These are phyloP conservation scores for Kentomonas sorsogonicus DNA, from an alignment of 208 protist genomes.

Conservation along the genomic window DNA sequence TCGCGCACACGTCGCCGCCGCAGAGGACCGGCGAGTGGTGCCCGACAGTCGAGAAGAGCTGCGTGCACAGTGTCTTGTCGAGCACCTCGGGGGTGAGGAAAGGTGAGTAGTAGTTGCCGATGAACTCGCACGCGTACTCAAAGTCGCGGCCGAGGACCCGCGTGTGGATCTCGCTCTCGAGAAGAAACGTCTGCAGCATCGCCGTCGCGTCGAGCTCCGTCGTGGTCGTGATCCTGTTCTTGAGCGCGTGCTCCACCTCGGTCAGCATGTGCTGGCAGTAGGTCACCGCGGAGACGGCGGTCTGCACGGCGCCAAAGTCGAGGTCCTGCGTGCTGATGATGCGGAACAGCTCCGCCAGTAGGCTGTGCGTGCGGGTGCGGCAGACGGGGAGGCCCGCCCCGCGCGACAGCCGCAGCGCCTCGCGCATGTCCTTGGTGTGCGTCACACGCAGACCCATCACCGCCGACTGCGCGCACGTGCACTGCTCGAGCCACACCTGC, in stretches of 20 bases:
- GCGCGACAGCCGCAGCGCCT: conserved; percentile 48
- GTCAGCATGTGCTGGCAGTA: conserved; percentile 45
- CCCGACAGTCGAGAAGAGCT: conserved; percentile 9
- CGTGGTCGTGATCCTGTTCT: conserved; percentile 36
- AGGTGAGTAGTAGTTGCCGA: conserved; percentile 48
- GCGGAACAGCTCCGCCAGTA: conserved; percentile 47
- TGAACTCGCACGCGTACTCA: conserved; percentile 77
- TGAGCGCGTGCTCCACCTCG: conserved; percentile 45
- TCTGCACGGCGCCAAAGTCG: not conserved
- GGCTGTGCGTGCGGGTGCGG: conserved; percentile 37
- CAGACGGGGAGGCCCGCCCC: conserved; percentile 41
- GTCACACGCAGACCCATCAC: conserved; percentile 61
- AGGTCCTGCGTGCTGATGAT: conserved; percentile 16
- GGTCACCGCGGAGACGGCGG: conserved; percentile 37
- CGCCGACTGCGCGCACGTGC: conserved; percentile 65
- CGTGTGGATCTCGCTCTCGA: conserved; percentile 39
- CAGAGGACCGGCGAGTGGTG: conserved; percentile 21
- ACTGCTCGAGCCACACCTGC: conserved; percentile 40
- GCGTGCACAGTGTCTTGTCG: conserved; percentile 15
- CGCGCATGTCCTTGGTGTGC: conserved; percentile 59
- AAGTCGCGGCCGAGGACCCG: conserved; percentile 50
- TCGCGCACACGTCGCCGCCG: conserved; percentile 13
- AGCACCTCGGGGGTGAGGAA: conserved; percentile 36
- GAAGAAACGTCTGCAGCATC: conserved; percentile 73
- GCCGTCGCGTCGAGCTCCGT: conserved; percentile 58